Evolutionary conservation across 768 basidiomycete species (phyloP).

Genomic region (Rubroboletus pulcherrimus): DNA sequence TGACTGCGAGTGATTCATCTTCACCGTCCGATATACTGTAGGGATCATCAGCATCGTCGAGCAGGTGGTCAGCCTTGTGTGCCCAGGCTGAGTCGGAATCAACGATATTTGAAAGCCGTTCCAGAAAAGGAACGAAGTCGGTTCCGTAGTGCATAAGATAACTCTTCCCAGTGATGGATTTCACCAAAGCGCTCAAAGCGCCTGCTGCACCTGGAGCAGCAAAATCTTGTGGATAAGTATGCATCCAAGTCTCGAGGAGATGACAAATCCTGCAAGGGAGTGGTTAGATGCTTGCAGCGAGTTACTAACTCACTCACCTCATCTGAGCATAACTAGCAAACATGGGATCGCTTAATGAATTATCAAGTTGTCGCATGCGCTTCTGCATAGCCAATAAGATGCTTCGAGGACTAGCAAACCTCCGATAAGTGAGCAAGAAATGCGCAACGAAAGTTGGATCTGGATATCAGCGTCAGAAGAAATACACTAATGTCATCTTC

Average conservation of each 20-base stretch:
- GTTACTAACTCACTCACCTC: constrained; percentile 45
- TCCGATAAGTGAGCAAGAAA: constrained; percentile 80
- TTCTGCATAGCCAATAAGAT: constrained; percentile 86
- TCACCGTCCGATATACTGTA: constrained; percentile 56
- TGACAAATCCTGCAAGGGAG: constrained; percentile 61
- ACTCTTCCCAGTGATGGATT: constrained; percentile 74
- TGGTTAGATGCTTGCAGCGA: constrained; percentile 1
- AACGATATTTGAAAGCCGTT: constrained; percentile 55
- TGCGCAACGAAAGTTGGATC: constrained; percentile 75
- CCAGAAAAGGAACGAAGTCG: constrained; percentile 77
- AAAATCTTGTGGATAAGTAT: constrained; percentile 74
- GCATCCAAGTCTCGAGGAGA: constrained; percentile 74
- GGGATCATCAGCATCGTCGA: constrained; percentile 61
- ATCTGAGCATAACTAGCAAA: constrained; percentile 87
- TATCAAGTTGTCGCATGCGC: constrained; percentile 74
- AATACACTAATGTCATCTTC: constrained; percentile 2
- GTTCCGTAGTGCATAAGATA: constrained; percentile 83
- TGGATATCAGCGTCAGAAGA: constrained; percentile 29
- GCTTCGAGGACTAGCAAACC: constrained; percentile 76
- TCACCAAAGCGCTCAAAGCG: constrained; percentile 71
- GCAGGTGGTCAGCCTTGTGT: constrained; percentile 54
- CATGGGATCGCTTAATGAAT: constrained; percentile 72
- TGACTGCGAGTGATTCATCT: constrained; percentile 32
- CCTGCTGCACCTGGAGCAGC: constrained; percentile 70
- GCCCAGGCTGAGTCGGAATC: constrained; percentile 76